Evolutionary conservation across 768 basidiomycete genomes (phyloP), one percentile per base, ranked within the genome.

Genomic region (Lentinus brumalis): DNA sequence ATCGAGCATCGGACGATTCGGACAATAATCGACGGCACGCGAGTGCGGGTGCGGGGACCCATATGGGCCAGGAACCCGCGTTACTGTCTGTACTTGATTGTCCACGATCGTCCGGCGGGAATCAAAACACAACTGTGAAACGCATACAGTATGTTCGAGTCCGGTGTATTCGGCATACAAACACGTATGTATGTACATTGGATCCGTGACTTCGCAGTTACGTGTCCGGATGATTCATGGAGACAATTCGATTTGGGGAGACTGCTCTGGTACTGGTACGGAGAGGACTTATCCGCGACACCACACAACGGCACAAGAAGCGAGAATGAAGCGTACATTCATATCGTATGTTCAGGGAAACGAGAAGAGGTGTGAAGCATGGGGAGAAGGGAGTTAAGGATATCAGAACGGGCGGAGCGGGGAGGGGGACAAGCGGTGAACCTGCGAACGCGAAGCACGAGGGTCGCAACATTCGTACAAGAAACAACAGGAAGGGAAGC

Each of bases 351-450:
- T 9, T 26, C 35, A 40, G 16, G 45, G 31, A 44, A 39, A n/a
- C 44, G 14, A 50, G 32, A 18, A 38, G 21, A 15, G 40, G 29
- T 16, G 35, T 26, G 39, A 29, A 21, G 29, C 55, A 55, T 35
- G 16, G 44, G 50, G 49, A 47, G 49, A 56, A 61, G 44, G 35
- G 40, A 41, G 31, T 60, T 57, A 59, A 60, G 63, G 60, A 61
- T 60, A 61, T 31, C 51, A n/a, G 44, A 45, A 63, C 55, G 42
- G 56, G 55, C 39, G 26, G 57, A 50, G 41, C 51, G 49, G 26
- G 42, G 46, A n/a, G 35, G 9, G 38, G 14, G 35, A 21, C 11
- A 26, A 47, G 57, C 15, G 9, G 47, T 2, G 21, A 26, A 26
- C 21, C 21, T 26, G 21, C 21, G 21, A 26, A 26, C 21, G 21